A percentile compares a stretch with the other conserved stretches of the same genome.
These are phyloP conservation scores for Lizonia empirigonia DNA, from an alignment of 2,329 filamentous ascomycete genomes.

Conservation along the genomic window DNA sequence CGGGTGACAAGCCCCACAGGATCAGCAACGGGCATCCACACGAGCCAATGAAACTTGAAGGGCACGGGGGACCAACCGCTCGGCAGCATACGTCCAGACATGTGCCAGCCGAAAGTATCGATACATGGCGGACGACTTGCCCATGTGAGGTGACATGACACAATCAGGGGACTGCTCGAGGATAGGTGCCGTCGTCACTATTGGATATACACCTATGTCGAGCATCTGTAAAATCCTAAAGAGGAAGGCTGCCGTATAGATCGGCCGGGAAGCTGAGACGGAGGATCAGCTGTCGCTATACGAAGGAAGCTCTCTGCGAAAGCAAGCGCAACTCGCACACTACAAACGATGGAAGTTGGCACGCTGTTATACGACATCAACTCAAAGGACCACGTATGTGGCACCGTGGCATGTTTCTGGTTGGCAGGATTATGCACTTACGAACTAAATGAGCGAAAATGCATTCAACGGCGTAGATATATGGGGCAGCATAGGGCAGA, in stretches of 20 bases:
- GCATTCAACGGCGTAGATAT: conserved; percentile 2
- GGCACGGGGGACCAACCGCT: conserved; percentile 6
- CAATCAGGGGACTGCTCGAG: neutral
- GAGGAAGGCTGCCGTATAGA: conserved; percentile 17
- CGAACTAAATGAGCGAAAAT: conserved; percentile 3
- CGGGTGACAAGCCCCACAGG: conserved; percentile 20
- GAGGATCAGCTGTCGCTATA: conserved; percentile 10
- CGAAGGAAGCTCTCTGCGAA: conserved; percentile 18
- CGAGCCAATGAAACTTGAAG: conserved; percentile 22
- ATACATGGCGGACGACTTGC: neutral
- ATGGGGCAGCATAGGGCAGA: conserved; percentile 2
- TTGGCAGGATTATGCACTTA: conserved; percentile 20
- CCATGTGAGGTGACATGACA: neutral
- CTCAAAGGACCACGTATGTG: conserved; percentile 1
- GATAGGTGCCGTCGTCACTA: neutral
- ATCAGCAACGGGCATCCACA: conserved; percentile 31
- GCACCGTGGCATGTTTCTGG: conserved; percentile 15
- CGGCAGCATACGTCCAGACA: conserved; percentile 3
- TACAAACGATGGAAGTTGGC: neutral
- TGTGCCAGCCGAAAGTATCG: neutral
- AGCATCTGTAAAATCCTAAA: neutral
- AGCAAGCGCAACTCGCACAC: neutral
- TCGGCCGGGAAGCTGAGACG: conserved; percentile 1
- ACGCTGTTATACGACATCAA: neutral
- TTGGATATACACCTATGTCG: neutral